Conservation (phyloP, 2,329 filamentous ascomycete species). For the Pestalotiopsis sp. region DNA sequence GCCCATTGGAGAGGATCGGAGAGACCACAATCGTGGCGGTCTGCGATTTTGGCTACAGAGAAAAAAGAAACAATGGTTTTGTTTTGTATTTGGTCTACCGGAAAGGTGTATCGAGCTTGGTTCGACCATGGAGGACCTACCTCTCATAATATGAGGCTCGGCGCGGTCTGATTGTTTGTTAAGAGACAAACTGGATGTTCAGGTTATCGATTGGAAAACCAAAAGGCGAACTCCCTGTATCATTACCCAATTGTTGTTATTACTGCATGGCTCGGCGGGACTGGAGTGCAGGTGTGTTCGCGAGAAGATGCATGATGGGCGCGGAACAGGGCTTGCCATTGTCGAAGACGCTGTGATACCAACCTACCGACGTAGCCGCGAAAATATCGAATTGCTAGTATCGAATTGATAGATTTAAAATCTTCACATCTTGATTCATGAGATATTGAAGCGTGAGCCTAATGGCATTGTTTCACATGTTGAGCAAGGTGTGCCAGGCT, state of each 20-base stretch:
- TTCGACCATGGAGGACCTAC: neutral
- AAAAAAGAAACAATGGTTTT: neutral
- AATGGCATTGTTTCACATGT: no score
- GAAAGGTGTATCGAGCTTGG: neutral
- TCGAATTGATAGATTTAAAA: neutral
- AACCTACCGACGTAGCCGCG: neutral
- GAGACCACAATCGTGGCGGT: neutral
- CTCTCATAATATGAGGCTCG: neutral
- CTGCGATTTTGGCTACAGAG: neutral
- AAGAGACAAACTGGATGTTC: neutral
- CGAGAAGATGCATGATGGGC: neutral
- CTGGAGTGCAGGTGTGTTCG: neutral
- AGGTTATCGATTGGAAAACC: neutral
- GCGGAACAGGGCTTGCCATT: neutral
- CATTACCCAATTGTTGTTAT: neutral
- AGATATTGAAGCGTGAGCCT: neutral
- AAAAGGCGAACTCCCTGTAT: neutral
- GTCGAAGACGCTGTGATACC: neutral
- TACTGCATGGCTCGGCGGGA: neutral
- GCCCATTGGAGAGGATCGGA: neutral
- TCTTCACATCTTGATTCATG: neutral
- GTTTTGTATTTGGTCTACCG: neutral
- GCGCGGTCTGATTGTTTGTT: no score
- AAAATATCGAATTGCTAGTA: conserved; percentile 3
- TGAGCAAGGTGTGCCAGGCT: no score